Conservation (phyloP, 2,329 filamentous ascomycete genomes). For the Stachybotrys echinatus region DNA sequence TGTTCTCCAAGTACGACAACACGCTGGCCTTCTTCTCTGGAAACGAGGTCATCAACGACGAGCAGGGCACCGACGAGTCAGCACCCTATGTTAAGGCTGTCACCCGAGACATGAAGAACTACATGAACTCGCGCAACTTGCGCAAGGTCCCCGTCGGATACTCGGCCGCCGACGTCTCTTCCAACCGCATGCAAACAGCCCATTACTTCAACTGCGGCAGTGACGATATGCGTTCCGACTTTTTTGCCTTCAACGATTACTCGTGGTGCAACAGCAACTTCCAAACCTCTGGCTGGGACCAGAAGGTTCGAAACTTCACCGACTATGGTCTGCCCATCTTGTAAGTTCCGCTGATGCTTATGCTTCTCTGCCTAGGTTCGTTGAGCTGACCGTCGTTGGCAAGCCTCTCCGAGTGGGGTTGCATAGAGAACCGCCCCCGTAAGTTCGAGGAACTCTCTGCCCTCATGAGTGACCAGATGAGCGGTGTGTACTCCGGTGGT, state of each 20-base stretch:
- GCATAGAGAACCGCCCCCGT: slow-evolving; percentile 69
- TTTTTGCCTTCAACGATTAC: slow-evolving; percentile 88
- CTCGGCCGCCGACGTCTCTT: slow-evolving; percentile 72
- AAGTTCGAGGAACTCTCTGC: slow-evolving; percentile 74
- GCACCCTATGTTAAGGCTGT: slow-evolving; percentile 75
- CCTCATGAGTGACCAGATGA: slow-evolving; percentile 82
- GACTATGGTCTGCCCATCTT: slow-evolving; percentile 87
- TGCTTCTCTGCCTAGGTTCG: background rate
- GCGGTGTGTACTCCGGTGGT: slow-evolving; percentile 85
- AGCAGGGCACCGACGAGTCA: slow-evolving; percentile 54
- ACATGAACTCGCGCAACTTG: slow-evolving; percentile 56
- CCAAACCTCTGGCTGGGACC: slow-evolving; percentile 69
- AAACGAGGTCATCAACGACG: slow-evolving; percentile 74
- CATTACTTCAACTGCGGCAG: slow-evolving; percentile 90
- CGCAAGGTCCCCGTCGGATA: slow-evolving; percentile 71
- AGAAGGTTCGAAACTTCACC: slow-evolving; percentile 83
- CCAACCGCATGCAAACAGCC: slow-evolving; percentile 82
- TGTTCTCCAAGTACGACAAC: slow-evolving; percentile 78
- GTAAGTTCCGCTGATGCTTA: slow-evolving; percentile 23
- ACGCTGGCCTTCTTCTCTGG: slow-evolving; percentile 82
- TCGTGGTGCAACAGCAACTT: slow-evolving; percentile 77
- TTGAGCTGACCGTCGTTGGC: background rate
- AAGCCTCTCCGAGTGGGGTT: slow-evolving; percentile 87
- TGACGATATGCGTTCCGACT: slow-evolving; percentile 79
- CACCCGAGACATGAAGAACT: slow-evolving; percentile 71